A percentile compares a stretch with the other conserved stretches of the same genome.
These are phyloP conservation scores for Sporothrix pallida DNA, from an alignment of 2,329 filamentous ascomycete species.

Conservation along the genomic window DNA sequence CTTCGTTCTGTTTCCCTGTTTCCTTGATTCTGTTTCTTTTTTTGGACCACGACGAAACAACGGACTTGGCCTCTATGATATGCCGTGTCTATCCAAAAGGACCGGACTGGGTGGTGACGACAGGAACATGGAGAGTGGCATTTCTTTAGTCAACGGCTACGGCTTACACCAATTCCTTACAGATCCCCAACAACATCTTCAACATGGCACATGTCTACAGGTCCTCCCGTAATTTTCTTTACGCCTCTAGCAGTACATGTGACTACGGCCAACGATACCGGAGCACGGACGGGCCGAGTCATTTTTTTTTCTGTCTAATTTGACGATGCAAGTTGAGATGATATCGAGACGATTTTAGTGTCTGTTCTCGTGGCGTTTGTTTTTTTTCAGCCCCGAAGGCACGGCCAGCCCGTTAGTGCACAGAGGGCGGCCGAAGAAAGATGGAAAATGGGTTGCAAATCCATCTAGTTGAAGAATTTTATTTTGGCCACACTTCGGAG, in stretches of 20 bases:
- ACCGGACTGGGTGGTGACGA: neutral
- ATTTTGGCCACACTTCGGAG: too few relatives aligned
- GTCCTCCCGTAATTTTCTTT: neutral
- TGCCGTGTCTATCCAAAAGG: neutral
- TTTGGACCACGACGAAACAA: conserved; percentile 3
- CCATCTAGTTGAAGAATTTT: neutral
- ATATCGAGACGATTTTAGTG: neutral
- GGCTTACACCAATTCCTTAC: neutral
- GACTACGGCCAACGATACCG: neutral
- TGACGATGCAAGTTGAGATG: conserved; percentile 6
- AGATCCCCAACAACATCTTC: neutral
- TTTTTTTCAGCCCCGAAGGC: neutral
- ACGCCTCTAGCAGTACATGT: neutral
- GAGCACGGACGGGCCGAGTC: neutral
- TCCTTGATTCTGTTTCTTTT: conserved; percentile 5
- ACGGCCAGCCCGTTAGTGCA: neutral
- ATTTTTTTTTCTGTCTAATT: neutral
- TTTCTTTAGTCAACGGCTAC: neutral
- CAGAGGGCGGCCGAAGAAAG: neutral
- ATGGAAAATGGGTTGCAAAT: neutral
- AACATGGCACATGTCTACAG: neutral
- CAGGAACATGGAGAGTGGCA: neutral
- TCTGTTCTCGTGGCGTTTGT: neutral
- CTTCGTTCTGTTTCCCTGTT: neutral
- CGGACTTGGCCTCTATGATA: neutral